Evolutionary conservation across 164 flowering plant species (phyloP).

Genomic region (Annona cherimola): DNA sequence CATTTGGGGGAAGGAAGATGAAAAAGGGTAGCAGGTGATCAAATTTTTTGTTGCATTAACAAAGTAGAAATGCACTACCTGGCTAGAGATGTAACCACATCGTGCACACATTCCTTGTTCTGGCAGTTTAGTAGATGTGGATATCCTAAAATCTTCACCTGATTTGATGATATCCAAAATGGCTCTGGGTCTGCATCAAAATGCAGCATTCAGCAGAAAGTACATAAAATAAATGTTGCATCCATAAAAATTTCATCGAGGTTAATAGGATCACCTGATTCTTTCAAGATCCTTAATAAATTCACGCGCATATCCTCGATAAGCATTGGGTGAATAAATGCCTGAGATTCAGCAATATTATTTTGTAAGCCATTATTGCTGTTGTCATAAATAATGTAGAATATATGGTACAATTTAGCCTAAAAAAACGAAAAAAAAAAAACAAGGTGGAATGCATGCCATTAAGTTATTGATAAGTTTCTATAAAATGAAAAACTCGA

Average conservation of each 20-base stretch:
- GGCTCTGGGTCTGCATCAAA: conserved; percentile 75
- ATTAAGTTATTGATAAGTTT: too few relatives aligned
- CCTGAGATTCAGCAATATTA: conserved; percentile 38
- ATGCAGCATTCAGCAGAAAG: conserved; percentile 7
- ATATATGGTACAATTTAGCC: background rate
- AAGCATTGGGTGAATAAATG: conserved; percentile 97
- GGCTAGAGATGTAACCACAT: conserved; percentile 98
- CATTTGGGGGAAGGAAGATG: background rate
- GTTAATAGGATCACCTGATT: conserved; percentile 48
- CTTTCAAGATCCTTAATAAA: conserved; percentile 94
- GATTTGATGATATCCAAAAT: conserved; percentile 91
- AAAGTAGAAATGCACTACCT: conserved; percentile 37
- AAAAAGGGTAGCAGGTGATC: background rate
- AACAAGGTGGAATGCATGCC: too few relatives aligned
- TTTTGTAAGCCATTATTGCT: background rate
- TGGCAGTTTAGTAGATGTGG: conserved; percentile 88
- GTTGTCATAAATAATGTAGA: background rate
- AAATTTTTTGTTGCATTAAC: background rate
- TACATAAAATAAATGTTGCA: background rate
- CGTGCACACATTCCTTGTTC: conserved; percentile 96
- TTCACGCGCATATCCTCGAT: conserved; percentile 98
- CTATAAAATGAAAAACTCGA: too few relatives aligned
- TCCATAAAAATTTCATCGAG: background rate
- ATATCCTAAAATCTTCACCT: conserved; percentile 88
- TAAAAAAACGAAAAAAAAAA: too few relatives aligned